Percentiles rank a stretch among this genome's conserved stretches.
These are phyloP conservation scores for Pseudogymnoascus destructans DNA, from an alignment of 2,329 filamentous ascomycete genomes.

Conservation along the genomic window DNA sequence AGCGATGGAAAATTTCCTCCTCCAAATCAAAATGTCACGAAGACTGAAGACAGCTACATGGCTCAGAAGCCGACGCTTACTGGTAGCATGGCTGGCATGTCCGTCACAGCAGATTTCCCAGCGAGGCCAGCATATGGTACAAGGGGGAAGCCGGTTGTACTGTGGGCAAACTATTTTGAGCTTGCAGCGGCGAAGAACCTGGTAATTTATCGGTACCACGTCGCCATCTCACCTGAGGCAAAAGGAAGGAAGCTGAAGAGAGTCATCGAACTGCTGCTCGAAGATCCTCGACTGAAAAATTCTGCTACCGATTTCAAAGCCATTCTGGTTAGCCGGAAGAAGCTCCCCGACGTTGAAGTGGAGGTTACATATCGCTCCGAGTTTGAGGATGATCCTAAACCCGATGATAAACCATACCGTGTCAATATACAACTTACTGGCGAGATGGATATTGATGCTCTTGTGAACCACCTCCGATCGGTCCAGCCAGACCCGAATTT, in stretches of 20 bases:
- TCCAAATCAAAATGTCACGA: conserved; percentile 10
- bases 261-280: conserved; percentile 23
- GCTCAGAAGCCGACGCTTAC: conserved; percentile 4
- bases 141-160: conserved; percentile 18
- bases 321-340: conserved; percentile 1
- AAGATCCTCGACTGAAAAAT: conserved; percentile 13
- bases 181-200: conserved; percentile 17
- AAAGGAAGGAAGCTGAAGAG: conserved; percentile 21
- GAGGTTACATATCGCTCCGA: conserved; percentile 12
- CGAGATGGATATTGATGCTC: conserved; percentile 11
- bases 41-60: conserved; percentile 11
- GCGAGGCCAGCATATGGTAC: conserved; percentile 19
- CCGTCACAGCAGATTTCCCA: conserved; percentile 10
- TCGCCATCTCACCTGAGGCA: conserved; percentile 19
- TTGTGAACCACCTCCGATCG: conserved; percentile 11
- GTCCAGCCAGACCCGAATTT: conserved; percentile 8
- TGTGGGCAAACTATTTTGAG: conserved; percentile 26
- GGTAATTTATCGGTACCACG: conserved; percentile 21
- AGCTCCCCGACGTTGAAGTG: neutral
- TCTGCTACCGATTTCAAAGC: conserved; percentile 21
- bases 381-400: conserved; percentile 12
- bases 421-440: conserved; percentile 17
- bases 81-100: conserved; percentile 9
- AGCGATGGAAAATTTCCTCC: conserved; percentile 6
- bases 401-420: conserved; percentile 11